A percentile compares a stretch with the other conserved stretches of the same genome.
Conservation (phyloP, 257 asterid genomes). For the Petunia axillaris region DNA sequence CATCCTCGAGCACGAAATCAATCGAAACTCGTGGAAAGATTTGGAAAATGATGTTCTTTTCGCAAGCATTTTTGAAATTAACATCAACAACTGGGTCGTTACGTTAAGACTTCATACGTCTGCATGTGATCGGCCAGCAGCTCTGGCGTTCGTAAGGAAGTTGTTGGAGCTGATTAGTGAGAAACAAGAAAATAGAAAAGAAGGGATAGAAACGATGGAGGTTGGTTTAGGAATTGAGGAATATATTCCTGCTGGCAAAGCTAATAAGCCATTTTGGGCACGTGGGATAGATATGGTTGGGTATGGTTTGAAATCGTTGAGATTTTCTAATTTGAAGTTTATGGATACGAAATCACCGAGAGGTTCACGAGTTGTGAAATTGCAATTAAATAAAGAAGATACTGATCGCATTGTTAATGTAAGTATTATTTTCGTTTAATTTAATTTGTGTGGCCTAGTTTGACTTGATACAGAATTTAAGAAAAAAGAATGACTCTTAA, state of each 20-base stretch:
- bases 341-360: conserved; percentile 54
- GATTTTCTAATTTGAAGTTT: conserved; percentile 61
- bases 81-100: conserved; percentile 44
- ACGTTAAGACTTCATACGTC: conserved; percentile 81
- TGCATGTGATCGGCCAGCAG: conserved; percentile 68
- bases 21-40: conserved; percentile 58
- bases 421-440: conserved; percentile 33
- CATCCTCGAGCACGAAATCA: conserved; percentile 81
- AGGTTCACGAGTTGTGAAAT: conserved; percentile 62
- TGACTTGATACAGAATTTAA: too few species aligned
- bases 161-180: conserved; percentile 44
- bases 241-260: conserved; percentile 66
- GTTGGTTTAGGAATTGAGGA: conserved; percentile 69
- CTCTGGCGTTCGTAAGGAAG: conserved; percentile 61
- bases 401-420: conserved; percentile 67
- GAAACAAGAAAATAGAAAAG: conserved; percentile 22
- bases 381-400: conserved; percentile 52
- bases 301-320: conserved; percentile 70
- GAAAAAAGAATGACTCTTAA: too few species aligned
- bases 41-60: conserved; percentile 52
- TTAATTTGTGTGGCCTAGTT: too few species aligned
- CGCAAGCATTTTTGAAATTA: conserved; percentile 56
- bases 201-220: conserved; percentile 35
- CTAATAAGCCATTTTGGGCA: conserved; percentile 80
- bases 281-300: conserved; percentile 88